Evolutionary conservation across 768 basidiomycete species (phyloP).

Genomic region (Udeniomyces megalosporus): DNA sequence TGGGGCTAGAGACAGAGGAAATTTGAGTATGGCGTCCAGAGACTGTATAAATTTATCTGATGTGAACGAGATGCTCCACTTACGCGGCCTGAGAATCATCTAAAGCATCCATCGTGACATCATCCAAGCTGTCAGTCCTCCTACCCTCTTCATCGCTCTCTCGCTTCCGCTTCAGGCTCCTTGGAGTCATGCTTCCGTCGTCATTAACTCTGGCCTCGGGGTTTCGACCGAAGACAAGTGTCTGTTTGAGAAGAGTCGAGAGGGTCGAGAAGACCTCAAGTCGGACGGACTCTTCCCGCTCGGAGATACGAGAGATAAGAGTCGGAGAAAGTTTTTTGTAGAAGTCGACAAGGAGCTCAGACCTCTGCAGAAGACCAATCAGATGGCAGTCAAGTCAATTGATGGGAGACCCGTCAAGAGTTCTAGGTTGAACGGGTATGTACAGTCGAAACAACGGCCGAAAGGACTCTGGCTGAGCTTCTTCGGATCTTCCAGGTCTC

Average conservation of each 20-base stretch:
- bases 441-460: constrained; percentile 63
- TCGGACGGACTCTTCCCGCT: constrained; percentile 87
- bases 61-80: not conserved
- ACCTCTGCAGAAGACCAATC: constrained; percentile 35
- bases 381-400: not conserved
- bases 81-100: constrained; percentile 38
- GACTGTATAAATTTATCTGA: not conserved
- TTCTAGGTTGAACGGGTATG: not conserved
- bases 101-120: constrained; percentile 55
- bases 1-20: constrained; percentile 21
- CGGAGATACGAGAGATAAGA: constrained; percentile 77
- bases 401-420: not conserved
- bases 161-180: constrained; percentile 31
- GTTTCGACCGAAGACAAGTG: constrained; percentile 56
- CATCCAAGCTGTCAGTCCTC: constrained; percentile 26
- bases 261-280: constrained; percentile 86
- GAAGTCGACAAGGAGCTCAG: constrained; percentile 61
- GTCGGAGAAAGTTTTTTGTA: constrained; percentile 76
- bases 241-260: constrained; percentile 63
- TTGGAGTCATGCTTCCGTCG: constrained; percentile 8
- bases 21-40: not conserved
- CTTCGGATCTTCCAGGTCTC: constrained; percentile 95
- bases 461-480: constrained; percentile 74
- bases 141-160: not conserved
- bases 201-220: constrained; percentile 39